phyloP scores from a whole-genome alignment of 2,329 filamentous ascomycete genomes.

The Epichloe scottii region DNA sequence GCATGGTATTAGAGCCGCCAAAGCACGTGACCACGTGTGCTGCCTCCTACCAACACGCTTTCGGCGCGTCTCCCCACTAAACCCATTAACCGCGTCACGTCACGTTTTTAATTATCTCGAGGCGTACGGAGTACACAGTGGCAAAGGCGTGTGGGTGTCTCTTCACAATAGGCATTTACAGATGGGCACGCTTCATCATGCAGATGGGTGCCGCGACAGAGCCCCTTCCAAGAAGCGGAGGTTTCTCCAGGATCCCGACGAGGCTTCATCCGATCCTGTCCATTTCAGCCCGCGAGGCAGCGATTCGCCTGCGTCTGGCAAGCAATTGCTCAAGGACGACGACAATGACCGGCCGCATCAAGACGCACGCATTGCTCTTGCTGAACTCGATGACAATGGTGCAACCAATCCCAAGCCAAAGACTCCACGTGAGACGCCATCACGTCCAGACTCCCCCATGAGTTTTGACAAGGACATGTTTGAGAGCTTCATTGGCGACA shows the following conservation, averaged over 20 bases:
- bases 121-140: background rate
- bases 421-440: conserved; percentile 5
- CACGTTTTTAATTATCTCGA: background rate
- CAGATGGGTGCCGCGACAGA: conserved; percentile 25
- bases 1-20: background rate
- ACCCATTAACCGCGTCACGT: background rate
- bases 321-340: conserved; percentile 15
- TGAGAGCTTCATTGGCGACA: conserved; percentile 46
- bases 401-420: conserved; percentile 5
- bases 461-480: conserved; percentile 46
- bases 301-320: conserved; percentile 13
- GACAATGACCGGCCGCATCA: conserved; percentile 11
- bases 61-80: conserved; percentile 25
- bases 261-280: conserved; percentile 16
- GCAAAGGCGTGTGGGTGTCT: background rate
- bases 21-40: conserved; percentile 25
- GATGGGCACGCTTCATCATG: conserved; percentile 19
- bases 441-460: conserved; percentile 15
- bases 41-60: conserved; percentile 21
- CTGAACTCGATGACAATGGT: conserved; percentile 8
- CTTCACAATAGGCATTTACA: background rate
- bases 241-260: conserved; percentile 23
- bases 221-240: conserved; percentile 33
- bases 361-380: conserved; percentile 7
- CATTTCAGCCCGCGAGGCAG: conserved; percentile 9